phyloP scores from a whole-genome alignment of 306 rosid genomes.

The Pterocarpus macrocarpus region DNA sequence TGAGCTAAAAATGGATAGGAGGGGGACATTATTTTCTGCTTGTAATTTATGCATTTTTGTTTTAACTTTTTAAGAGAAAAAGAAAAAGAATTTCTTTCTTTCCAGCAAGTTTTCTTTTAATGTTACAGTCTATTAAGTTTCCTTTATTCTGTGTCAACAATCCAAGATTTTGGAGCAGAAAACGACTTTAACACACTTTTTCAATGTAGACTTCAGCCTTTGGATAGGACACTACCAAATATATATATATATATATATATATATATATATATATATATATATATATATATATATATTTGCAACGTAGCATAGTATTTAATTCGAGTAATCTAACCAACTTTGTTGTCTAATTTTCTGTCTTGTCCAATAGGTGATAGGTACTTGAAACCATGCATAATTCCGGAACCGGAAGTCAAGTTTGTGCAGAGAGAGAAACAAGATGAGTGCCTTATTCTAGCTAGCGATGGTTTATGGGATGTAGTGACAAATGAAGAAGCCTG shows the following conservation, averaged over 20 bases:
- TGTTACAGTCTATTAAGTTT: no score
- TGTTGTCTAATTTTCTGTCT: slow-evolving; percentile 26
- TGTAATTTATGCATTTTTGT: neutral
- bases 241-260: no score
- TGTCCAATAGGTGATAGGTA: slow-evolving; percentile 71
- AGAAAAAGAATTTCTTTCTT: no score
- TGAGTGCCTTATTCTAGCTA: slow-evolving; percentile 80
- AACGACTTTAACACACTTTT: no score
- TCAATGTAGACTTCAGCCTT: neutral
- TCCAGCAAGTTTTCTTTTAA: no score
- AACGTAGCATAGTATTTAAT: neutral
- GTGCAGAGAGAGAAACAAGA: slow-evolving; percentile 68
- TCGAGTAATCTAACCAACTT: neutral
- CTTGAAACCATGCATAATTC: slow-evolving; percentile 84
- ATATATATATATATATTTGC: neutral
- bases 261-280: no score
- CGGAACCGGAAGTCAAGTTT: slow-evolving; percentile 75
- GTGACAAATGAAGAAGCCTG: slow-evolving; percentile 87
- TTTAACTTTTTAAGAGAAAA: no score
- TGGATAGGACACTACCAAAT: neutral
- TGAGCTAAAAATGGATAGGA: neutral
- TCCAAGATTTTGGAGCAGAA: no score
- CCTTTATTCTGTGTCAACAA: no score
- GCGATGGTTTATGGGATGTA: slow-evolving; percentile 90
- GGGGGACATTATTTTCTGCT: slow-evolving; percentile 8